These are phyloP conservation scores for Trichoderma virens DNA, from an alignment of 495 filamentous ascomycete genomes.

Conservation along the genomic window DNA sequence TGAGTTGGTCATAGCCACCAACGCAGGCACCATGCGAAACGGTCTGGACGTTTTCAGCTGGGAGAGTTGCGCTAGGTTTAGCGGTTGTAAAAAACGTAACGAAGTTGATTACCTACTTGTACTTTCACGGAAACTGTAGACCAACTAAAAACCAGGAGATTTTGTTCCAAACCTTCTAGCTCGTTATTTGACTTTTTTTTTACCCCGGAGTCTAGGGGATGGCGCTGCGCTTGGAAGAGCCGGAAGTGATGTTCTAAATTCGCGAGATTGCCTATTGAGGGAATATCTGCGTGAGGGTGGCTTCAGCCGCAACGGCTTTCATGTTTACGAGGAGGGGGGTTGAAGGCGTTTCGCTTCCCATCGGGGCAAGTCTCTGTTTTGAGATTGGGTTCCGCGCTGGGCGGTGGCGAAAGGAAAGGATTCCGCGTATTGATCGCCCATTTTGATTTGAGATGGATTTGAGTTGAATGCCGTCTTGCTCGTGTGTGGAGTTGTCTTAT, in stretches of 20 bases:
- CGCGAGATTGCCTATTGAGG: background rate
- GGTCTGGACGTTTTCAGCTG: background rate
- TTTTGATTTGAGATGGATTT: background rate
- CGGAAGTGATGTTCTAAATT: background rate
- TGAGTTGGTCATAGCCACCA: too few species aligned
- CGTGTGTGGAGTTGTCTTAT: background rate
- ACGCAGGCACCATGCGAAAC: too few species aligned
- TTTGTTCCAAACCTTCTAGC: background rate
- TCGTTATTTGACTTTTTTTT: background rate
- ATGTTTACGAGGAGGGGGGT: background rate
- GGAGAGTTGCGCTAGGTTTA: too few species aligned
- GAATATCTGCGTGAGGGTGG: background rate
- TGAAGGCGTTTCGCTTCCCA: background rate
- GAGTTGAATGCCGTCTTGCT: background rate
- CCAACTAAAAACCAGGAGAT: too few species aligned
- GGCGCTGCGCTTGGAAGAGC: background rate
- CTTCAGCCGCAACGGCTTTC: too few species aligned
- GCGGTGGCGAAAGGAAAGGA: background rate
- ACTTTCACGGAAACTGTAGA: too few species aligned
- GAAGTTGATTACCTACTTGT: too few species aligned
- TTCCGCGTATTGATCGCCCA: background rate
- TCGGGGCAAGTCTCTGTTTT: background rate
- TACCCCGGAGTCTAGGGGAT: background rate
- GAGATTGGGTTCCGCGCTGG: background rate
- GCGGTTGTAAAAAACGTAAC: background rate